These are phyloP conservation scores for Dictyophora rubrovolvata DNA, from an alignment of 768 basidiomycete genomes.

Conservation along the genomic window DNA sequence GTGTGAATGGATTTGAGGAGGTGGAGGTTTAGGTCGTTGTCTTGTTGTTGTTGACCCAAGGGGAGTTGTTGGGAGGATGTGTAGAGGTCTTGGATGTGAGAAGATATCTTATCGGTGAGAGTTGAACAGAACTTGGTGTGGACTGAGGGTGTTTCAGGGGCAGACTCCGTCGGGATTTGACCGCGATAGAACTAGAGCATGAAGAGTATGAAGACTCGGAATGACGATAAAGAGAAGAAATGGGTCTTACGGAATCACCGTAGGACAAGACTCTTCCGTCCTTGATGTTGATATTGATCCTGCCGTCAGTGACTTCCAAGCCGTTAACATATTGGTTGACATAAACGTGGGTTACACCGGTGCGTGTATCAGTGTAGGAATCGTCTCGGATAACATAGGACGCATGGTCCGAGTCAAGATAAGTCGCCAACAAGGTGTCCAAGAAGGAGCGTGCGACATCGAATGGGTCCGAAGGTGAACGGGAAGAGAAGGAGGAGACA, in stretches of 20 bases:
- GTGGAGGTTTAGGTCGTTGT: not conserved
- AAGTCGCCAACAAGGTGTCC: not conserved
- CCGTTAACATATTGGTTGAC: slow-evolving; percentile 78
- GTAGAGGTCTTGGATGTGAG: not conserved
- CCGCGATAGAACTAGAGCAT: slow-evolving; percentile 75
- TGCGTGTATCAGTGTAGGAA: slow-evolving; percentile 79
- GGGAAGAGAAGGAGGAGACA: slow-evolving; percentile 19
- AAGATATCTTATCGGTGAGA: not conserved
- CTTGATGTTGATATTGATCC: slow-evolving; percentile 89
- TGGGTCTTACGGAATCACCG: slow-evolving; percentile 66
- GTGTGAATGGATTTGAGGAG: slow-evolving; percentile 31
- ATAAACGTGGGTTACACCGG: slow-evolving; percentile 85
- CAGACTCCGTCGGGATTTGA: slow-evolving; percentile 25
- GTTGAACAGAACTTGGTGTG: slow-evolving; percentile 1
- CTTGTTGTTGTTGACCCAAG: not conserved
- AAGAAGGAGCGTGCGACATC: slow-evolving; percentile 33
- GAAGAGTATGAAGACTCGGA: not conserved
- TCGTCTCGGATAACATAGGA: slow-evolving; percentile 48
- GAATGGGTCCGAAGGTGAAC: slow-evolving; percentile 33
- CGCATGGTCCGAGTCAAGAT: not conserved
- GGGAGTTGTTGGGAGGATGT: not conserved
- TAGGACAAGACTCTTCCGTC: slow-evolving; percentile 76
- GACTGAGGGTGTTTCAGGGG: not conserved
- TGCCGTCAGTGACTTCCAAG: slow-evolving; percentile 80
- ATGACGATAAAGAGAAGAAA: slow-evolving; percentile 1